Evolutionary conservation across 2,329 filamentous ascomycete species (phyloP).

Genomic region (Colletotrichum navitas): DNA sequence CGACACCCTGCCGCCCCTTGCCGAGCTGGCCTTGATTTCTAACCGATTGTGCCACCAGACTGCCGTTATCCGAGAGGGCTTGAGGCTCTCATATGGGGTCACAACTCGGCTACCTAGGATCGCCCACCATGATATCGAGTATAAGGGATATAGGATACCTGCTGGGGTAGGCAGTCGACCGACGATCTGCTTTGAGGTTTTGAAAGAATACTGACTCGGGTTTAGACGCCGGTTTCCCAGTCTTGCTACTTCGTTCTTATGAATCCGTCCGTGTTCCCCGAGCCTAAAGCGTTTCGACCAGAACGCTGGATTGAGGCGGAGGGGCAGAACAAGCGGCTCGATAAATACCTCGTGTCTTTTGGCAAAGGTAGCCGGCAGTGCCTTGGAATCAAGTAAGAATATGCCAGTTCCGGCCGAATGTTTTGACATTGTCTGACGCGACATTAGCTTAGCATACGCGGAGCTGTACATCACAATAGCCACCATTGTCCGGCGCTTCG

Average conservation of each 20-base stretch:
- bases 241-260: constrained; percentile 44
- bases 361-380: constrained; percentile 44
- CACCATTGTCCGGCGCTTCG: constrained; percentile 32
- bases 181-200: not conserved
- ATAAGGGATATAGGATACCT: constrained; percentile 34
- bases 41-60: constrained; percentile 5
- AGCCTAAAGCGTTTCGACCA: constrained; percentile 46
- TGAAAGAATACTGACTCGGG: not conserved
- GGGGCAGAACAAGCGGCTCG: constrained; percentile 30
- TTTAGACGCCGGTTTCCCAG: constrained; percentile 45
- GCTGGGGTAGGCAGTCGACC: constrained; percentile 31
- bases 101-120: constrained; percentile 39
- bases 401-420: not conserved
- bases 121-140: constrained; percentile 27
- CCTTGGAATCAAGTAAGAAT: constrained; percentile 44
- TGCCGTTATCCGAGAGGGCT: constrained; percentile 32
- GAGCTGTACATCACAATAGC: constrained; percentile 38
- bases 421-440: not conserved
- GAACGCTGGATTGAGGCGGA: constrained; percentile 47
- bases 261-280: constrained; percentile 45
- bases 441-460: constrained; percentile 30
- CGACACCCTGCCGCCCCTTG: not conserved
- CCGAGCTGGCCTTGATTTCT: not conserved
- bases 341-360: constrained; percentile 41
- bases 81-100: constrained; percentile 40